phyloP scores from a whole-genome alignment of 2,329 filamentous ascomycete species.

The Pezicula neosporulosa region DNA sequence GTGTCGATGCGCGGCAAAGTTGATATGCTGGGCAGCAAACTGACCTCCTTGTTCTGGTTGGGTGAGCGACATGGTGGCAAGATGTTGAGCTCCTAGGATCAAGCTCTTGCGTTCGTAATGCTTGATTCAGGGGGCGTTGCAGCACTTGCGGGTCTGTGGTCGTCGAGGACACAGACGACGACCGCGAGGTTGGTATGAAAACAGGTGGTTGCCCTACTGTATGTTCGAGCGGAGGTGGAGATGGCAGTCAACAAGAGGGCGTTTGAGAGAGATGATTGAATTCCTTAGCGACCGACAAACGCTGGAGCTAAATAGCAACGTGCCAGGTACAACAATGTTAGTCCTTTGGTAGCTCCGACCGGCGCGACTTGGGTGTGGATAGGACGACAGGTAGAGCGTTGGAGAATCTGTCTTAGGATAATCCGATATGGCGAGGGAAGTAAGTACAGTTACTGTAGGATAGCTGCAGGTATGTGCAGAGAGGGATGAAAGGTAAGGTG shows the following conservation, averaged over 20 bases:
- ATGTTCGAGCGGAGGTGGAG: constrained; percentile 2
- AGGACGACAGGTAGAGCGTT: no score
- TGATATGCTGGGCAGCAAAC: constrained; percentile 13
- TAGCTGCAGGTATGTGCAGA: no score
- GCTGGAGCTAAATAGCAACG: neutral
- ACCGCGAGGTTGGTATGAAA: neutral
- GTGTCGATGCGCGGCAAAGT: constrained; percentile 20
- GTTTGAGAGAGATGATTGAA: neutral
- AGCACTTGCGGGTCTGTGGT: neutral
- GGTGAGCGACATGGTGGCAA: constrained; percentile 25
- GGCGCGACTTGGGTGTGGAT: no score
- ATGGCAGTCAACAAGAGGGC: neutral
- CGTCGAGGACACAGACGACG: neutral
- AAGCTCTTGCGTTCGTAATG: constrained; percentile 3
- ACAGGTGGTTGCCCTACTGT: neutral
- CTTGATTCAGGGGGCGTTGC: neutral
- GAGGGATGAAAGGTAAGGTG: no score
- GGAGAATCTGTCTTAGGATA: no score
- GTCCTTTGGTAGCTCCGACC: neutral
- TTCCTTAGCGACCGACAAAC: constrained; percentile 13
- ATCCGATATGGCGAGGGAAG: no score
- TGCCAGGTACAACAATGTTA: neutral
- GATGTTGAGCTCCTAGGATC: constrained; percentile 9
- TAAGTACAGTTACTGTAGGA: no score
- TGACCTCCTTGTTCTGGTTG: constrained; percentile 25